Base-by-base conservation (phyloP, 768 basidiomycete species). In the Phylloporus sp. region DNA sequence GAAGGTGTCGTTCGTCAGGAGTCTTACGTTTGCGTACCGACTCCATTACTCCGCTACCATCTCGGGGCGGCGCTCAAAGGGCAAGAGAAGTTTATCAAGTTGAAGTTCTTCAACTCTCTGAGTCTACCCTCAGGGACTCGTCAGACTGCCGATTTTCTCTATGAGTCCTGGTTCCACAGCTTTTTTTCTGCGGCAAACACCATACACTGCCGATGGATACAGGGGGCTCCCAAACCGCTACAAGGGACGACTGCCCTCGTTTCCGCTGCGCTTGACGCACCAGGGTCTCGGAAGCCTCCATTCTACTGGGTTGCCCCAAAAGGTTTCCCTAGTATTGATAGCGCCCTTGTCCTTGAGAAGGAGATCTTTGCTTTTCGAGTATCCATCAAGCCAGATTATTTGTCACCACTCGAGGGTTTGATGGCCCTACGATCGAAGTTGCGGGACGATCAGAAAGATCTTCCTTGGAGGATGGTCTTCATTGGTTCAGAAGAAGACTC, bases 1-100 rank as follows among this genome's bases (percentile, higher is more conserved):
- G 5, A 11, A 1, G 9, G 15, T 2, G 1, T 0, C 4, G 17
- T 17, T 3, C 0, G 3, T 4, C 15, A 9, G 6, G 0, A 1
- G 1, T 1, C 15, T n/a, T 5, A 6, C 20, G 3, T 21, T 21
- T n/a, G 3, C 1, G 20, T 44, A 10, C 34, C 43, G 4, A 44
- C 43, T 10, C 26, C 3, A 24, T 13, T 6, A 1, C 4, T 24
- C 3, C 29, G 42, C 11, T 5, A 14, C n/a, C 11, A 2, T 42
- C 13, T 29, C 33, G 14, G 32, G 2, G 23, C 32, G 23, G 21
- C 31, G 6, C 42, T 42, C 31, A 9, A 13, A 18, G 5, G 3
- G 10, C 11, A 17, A 2, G 10, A 33, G 4, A 6, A 9, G 6
- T 0, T 10, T 11, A 2, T 13, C n/a, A 43, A 6, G n/a, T 5